Base-by-base conservation (phyloP, 1,284 basidiomycete species). In the Ustilago sp. region DNA sequence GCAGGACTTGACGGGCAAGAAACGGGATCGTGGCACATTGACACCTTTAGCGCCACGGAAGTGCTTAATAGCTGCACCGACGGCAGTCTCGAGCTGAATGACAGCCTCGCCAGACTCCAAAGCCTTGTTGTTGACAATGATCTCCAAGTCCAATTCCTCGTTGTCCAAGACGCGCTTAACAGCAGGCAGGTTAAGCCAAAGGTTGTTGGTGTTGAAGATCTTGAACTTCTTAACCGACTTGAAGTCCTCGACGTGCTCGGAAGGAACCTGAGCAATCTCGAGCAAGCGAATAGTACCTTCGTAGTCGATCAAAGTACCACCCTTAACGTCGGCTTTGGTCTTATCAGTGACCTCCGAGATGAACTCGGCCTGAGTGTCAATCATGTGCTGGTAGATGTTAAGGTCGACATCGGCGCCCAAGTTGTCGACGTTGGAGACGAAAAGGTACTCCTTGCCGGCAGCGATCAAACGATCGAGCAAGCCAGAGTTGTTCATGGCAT, bases 281-380 rank as follows among this genome's bases (percentile, higher is more conserved):
- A 99, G 92, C 52, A 99, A 89, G 79, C 96, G 92, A 72, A 98
- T 91, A 48, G 91, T 92, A 68, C 96, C 97, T 56, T 99, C 93
- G 87, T 98, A 98, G 87, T 98, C 94, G 85, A 98, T 95, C 52
- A 86, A 61, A 5, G 97, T 99, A 88, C 97, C 97, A 90, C 97
- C 97, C 91, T 99, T 99, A 88, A 99, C 92, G 87, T 99, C 96
- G 68, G 97, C 97, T 90, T 99, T 99, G 86, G 97, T 99, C 91
- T 99, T 99, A 90, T 99, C 95, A 5, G 97, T 99, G 77, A 99
- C 95, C 70, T 86, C 86, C 11, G 84, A 86, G 66, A 86, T 86
- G 71, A 86, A 86, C 69, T 86, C 86, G 66, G 86, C 82, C 73
- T 86, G 83, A 17, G 83, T 80, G 70, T 86, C 85, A 55, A 86